Evolutionary conservation across 345 rosid species (phyloP), one percentile per base, ranked within the genome.

Genomic region (Moricandia moricandioides): DNA sequence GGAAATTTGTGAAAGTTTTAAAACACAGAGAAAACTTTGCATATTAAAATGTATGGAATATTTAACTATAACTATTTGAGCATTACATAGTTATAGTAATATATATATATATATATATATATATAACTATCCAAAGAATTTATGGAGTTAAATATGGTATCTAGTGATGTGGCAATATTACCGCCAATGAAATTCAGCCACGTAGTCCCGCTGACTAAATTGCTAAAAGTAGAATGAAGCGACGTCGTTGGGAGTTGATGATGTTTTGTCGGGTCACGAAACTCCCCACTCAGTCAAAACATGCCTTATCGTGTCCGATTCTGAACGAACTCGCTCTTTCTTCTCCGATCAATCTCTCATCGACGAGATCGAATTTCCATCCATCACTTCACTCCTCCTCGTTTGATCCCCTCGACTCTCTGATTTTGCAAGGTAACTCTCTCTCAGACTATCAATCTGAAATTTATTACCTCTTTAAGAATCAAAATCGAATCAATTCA

Each of bases 231-330:
- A 45, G 52, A 45, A n/a, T 5, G 1, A 6, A 59, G 31, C 83
- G 83, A 75, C 73, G 76, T 75, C 79, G 83, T 80, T 80, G 60
- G 24, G 0, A 54, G 80, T 80, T 65, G 31, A 70, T 52, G 55
- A 49, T 40, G 55, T 66, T 80, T 43, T 45, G 83, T 75, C 79
- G 33, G 79, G 51, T 65, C 66, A 61, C 17, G 52, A 45, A 45
- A 45, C 52, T 45, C 7, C 47, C 12, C n/a, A n/a, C 17, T 13
- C 52, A 45, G 52, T 45, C 52, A 45, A 73, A 78, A 73, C 78
- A 54, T 18, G 67, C 37, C 45, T 7, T 12, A 21, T 69, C 57
- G 78, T 79, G 78, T 73, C 78, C 17, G 55, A 73, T 63, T 79
- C 56, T 21, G 65, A 29, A 59, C 57, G 35, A 45, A 64, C 71